These are phyloP conservation scores for Tephrocybe sp. DNA, from an alignment of 768 basidiomycete species.

Conservation along the genomic window DNA sequence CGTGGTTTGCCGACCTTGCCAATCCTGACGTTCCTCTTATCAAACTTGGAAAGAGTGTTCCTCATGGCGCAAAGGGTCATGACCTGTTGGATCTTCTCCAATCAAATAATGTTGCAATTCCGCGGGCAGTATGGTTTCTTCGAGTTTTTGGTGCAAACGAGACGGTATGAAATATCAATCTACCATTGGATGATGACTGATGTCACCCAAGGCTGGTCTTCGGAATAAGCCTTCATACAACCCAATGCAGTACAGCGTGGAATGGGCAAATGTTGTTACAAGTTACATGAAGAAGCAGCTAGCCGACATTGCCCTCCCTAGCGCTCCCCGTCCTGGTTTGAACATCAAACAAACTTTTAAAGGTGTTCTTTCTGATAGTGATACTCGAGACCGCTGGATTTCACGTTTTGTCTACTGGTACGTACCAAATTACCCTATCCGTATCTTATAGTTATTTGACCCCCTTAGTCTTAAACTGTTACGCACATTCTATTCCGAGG, in stretches of 20 bases:
- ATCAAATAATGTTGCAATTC: slow-evolving; percentile 70
- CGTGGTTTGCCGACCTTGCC: slow-evolving; percentile 83
- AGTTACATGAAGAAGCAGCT: slow-evolving; percentile 83
- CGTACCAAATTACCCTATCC: slow-evolving; percentile 12
- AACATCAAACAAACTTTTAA: slow-evolving; percentile 87
- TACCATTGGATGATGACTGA: slow-evolving; percentile 2
- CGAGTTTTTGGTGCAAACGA: slow-evolving; percentile 87
- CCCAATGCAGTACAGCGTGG: slow-evolving; percentile 78
- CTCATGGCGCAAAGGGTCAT: slow-evolving; percentile 82
- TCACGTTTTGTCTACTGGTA: slow-evolving; percentile 79
- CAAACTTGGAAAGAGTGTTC: slow-evolving; percentile 82
- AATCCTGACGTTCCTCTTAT: slow-evolving; percentile 76
- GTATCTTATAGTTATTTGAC: slow-evolving; percentile 1
- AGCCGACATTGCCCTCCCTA: slow-evolving; percentile 74
- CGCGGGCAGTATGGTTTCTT: slow-evolving; percentile 85
- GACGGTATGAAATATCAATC: slow-evolving; percentile 43
- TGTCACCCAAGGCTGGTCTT: slow-evolving; percentile 49
- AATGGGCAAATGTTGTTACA: slow-evolving; percentile 82
- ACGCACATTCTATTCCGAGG: slow-evolving; percentile 75
- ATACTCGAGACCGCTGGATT: slow-evolving; percentile 73
- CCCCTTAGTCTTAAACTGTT: slow-evolving; percentile 59
- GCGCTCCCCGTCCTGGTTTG: slow-evolving; percentile 68
- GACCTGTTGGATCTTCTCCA: slow-evolving; percentile 81
- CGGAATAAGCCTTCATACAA: slow-evolving; percentile 79
- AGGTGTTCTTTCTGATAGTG: slow-evolving; percentile 69